Evolutionary conservation across 805 yeast genomes (phyloP), one percentile per base, ranked within the genome.

Genomic region (Scheffersomyces ergatensis): DNA sequence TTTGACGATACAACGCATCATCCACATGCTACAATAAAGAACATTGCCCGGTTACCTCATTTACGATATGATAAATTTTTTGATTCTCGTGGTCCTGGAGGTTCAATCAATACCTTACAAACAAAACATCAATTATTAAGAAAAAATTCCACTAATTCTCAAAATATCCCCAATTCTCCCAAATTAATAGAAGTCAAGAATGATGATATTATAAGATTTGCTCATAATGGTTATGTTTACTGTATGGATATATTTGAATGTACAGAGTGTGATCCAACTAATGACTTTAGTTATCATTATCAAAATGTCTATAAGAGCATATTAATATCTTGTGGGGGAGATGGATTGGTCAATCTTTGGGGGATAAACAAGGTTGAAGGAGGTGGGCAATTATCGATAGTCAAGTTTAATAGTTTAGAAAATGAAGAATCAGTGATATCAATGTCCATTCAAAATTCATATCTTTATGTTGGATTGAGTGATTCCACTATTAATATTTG

Each of bases 151-250:
- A 31, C 53, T 13, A 34, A 42, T 11, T 36, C 40, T 17, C 31
- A 37, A 15, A 38, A 30, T 12, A 11, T 29, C 11, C 35, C 33
- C 3, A 23, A 34, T n/a, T 11, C 36, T 8, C 44, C 30, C 18
- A 51, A 43, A 15, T 66, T 85, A 33, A 69, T 83, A 30, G 89
- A 92, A 60, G 76, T 89, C 9, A 86, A 88, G 0, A 65, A 80
- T 3, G 63, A 71, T 16, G 83, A 89, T 54, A 76, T 81, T 33
- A 71, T 86, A 4, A 68, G 80, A 4, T 92, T 87, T 62, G 97
- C 99, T 2, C 99, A 92, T 58, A 80, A 87, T 55, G 96, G 98
- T 13, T 92, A 86, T 50, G 82, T 92, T 11, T 89, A 90, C 59
- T 74, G 89, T 32, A 78, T 87, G 77, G 66, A 69, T 19, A 45